A percentile compares a stretch with the other conserved stretches of the same genome.
Conservation (phyloP, 768 basidiomycete genomes). For the Termitomyces sp. region DNA sequence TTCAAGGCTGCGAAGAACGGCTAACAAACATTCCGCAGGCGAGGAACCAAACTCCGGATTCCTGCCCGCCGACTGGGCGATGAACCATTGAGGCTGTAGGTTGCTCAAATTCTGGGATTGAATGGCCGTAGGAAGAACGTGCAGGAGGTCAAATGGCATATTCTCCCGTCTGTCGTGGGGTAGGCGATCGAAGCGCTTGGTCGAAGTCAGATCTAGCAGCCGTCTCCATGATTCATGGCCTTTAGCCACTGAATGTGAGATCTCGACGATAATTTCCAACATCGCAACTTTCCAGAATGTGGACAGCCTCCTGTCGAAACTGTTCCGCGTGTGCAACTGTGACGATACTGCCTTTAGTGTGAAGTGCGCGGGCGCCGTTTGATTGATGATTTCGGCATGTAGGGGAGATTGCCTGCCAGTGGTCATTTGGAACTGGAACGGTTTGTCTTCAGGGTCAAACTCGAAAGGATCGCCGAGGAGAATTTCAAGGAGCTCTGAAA, state of each 20-base stretch:
- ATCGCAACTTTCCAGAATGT: slow-evolving; percentile 80
- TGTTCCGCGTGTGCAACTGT: slow-evolving; percentile 62
- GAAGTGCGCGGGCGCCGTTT: slow-evolving; percentile 62
- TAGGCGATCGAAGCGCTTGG: slow-evolving; percentile 81
- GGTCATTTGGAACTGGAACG: slow-evolving; percentile 63
- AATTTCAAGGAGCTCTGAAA: slow-evolving; percentile 72
- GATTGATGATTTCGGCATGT: slow-evolving; percentile 81
- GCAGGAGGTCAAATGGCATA: slow-evolving; percentile 87
- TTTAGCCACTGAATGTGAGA: slow-evolving; percentile 63
- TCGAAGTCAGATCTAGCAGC: slow-evolving; percentile 78
- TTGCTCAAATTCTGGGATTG: slow-evolving; percentile 62
- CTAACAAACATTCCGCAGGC: slow-evolving; percentile 75
- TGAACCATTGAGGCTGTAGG: slow-evolving; percentile 65
- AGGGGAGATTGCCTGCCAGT: slow-evolving; percentile 84
- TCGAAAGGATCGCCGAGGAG: slow-evolving; percentile 68
- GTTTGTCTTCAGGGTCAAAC: slow-evolving; percentile 46
- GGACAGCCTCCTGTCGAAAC: slow-evolving; percentile 63
- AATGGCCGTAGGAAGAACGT: slow-evolving; percentile 71
- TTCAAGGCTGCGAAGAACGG: slow-evolving; percentile 71
- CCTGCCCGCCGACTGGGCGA: slow-evolving; percentile 62
- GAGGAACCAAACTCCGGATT: slow-evolving; percentile 64
- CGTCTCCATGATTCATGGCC: slow-evolving; percentile 85
- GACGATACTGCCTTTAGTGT: slow-evolving; percentile 64
- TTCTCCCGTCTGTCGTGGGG: slow-evolving; percentile 82
- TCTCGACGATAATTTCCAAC: slow-evolving; percentile 83